Conservation (phyloP, 495 filamentous ascomycete species). For the Oleoguttula mirabilis region DNA sequence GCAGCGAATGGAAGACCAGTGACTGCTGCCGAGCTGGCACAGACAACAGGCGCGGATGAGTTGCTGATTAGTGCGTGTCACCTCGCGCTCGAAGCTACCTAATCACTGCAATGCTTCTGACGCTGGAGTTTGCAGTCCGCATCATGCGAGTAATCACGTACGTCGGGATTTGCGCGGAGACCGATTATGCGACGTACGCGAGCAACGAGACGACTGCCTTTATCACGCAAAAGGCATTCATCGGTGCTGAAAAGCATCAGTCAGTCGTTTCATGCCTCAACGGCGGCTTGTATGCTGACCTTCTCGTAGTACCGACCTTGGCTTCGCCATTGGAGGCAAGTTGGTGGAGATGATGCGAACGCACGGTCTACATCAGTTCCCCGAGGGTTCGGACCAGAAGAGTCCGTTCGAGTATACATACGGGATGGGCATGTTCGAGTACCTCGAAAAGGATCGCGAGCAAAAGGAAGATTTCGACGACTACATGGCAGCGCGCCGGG, state of each 20-base stretch:
- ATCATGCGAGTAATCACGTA: constrained; percentile 2
- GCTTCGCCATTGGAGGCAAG: constrained; percentile 5
- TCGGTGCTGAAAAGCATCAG: constrained; percentile 4
- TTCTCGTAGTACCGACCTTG: constrained; percentile 1
- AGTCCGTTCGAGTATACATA: constrained; percentile 8
- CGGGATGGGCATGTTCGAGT: constrained; percentile 2
- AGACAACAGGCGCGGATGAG: background rate
- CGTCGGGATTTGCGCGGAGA: background rate
- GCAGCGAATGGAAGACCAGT: background rate
- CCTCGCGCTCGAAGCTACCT: no score
- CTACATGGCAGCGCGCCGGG: constrained; percentile 7
- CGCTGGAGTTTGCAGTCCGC: no score
- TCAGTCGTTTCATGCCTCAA: background rate
- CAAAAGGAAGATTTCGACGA: constrained; percentile 4
- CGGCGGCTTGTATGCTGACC: background rate
- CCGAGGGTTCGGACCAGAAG: constrained; percentile 1
- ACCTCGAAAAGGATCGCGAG: constrained; percentile 1
- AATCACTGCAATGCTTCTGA: no score
- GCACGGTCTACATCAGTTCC: constrained; percentile 5
- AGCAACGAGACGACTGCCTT: constrained; percentile 3
- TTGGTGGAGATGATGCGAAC: constrained; percentile 1
- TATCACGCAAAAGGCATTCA: background rate
- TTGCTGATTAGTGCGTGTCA: no score
- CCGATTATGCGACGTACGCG: background rate
- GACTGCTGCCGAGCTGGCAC: constrained; percentile 5